A percentile compares a stretch with the other conserved stretches of the same genome.
These are phyloP conservation scores for Xylaria sp. DNA, from an alignment of 2,329 filamentous ascomycete species.

Conservation along the genomic window DNA sequence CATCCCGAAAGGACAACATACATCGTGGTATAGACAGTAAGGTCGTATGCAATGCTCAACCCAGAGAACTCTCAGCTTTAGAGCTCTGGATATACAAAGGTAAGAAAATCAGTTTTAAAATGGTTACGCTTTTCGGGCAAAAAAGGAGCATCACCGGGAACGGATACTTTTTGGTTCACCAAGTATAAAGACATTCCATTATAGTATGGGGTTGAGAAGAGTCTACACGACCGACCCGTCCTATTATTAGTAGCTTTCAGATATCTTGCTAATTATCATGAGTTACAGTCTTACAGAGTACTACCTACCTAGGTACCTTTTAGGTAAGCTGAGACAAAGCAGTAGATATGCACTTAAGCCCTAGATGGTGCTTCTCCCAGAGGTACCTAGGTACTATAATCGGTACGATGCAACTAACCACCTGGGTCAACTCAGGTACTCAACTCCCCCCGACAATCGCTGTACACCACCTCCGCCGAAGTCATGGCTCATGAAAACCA, in stretches of 20 bases:
- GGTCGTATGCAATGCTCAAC: constrained; percentile 4
- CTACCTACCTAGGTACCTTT: too few species aligned
- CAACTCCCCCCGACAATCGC: too few species aligned
- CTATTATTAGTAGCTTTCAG: constrained; percentile 27
- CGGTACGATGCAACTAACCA: neutral
- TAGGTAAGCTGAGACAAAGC: too few species aligned
- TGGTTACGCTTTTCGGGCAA: neutral
- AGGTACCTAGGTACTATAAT: neutral
- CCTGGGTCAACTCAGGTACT: too few species aligned
- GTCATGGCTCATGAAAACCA: neutral
- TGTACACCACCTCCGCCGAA: neutral
- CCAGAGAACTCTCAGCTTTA: constrained; percentile 1
- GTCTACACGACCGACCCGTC: neutral
- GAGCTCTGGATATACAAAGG: neutral
- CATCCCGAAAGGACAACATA: neutral
- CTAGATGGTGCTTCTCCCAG: too few species aligned
- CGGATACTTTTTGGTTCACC: neutral
- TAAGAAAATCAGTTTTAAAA: neutral
- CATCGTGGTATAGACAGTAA: constrained; percentile 1
- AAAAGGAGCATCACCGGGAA: neutral
- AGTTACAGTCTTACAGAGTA: too few species aligned
- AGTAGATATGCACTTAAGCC: neutral
- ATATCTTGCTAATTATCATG: constrained; percentile 4
- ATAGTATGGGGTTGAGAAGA: constrained; percentile 1
- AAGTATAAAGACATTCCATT: neutral